Evolutionary conservation across 2,329 filamentous ascomycete genomes (phyloP).

Genomic region (Gnomoniopsis smithogilvyi): DNA sequence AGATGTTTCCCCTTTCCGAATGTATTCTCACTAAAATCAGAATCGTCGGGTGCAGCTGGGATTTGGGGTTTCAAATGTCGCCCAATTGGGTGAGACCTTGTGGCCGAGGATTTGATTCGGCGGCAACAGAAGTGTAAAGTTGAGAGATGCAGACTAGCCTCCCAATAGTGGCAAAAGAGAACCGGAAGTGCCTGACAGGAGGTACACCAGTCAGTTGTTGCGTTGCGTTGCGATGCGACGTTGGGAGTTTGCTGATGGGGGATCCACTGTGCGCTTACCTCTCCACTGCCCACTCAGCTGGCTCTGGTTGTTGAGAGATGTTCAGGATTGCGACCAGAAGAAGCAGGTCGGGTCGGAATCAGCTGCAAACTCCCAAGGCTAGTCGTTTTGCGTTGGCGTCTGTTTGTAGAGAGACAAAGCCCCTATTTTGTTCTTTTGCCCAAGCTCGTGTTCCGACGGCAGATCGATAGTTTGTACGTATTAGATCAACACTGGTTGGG

Average conservation of each 20-base stretch:
- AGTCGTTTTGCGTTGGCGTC: neutral
- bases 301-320: neutral
- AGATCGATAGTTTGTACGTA: neutral
- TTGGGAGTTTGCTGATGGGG: neutral
- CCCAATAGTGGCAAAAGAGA: conserved; percentile 1
- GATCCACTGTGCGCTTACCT: conserved; percentile 9
- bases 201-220: neutral
- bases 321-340: neutral
- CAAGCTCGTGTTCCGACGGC: neutral
- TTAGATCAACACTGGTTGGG: neutral
- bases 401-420: neutral
- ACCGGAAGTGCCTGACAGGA: neutral
- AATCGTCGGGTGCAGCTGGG: conserved; percentile 5
- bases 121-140: neutral
- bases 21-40: neutral
- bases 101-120: conserved; percentile 16
- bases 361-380: conserved; percentile 4
- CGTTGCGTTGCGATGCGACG: neutral
- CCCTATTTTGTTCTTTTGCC: neutral
- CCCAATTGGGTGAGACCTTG: conserved; percentile 17
- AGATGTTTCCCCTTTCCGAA: conserved; percentile 10
- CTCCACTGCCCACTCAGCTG: neutral
- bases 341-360: conserved; percentile 1
- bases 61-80: conserved; percentile 13
- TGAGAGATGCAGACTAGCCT: conserved; percentile 10